Conservation (phyloP, 2,329 filamentous ascomycete genomes). For the Biscogniauxia sp. region DNA sequence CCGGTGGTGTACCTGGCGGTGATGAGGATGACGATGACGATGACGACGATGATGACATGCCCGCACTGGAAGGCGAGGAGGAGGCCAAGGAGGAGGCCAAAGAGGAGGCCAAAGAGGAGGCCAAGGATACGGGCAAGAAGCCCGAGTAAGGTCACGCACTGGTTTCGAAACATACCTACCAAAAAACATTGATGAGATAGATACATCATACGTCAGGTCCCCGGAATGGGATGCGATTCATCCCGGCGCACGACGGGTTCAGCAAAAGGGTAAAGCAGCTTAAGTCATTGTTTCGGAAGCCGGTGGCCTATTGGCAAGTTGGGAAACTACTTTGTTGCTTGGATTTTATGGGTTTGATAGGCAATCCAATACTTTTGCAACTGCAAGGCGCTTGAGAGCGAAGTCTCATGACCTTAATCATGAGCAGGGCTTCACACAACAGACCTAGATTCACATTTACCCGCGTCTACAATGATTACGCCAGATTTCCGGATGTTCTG, state of each 20-base stretch:
- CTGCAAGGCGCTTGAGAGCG: slow-evolving; percentile 8
- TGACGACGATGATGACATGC: slow-evolving; percentile 80
- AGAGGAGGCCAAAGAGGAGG: slow-evolving; percentile 28
- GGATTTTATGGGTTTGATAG: slow-evolving; percentile 18
- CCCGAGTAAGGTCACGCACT: slow-evolving; percentile 13
- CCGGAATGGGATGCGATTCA: slow-evolving; percentile 15
- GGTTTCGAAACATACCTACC: slow-evolving; percentile 9
- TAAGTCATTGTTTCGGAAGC: slow-evolving; percentile 22
- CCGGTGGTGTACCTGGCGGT: slow-evolving; percentile 39
- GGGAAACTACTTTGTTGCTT: slow-evolving; percentile 49
- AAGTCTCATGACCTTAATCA: not conserved
- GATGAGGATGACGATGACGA: slow-evolving; percentile 55
- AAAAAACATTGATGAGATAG: slow-evolving; percentile 10
- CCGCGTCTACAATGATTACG: not conserved
- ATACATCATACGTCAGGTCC: slow-evolving; percentile 21
- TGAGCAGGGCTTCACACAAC: not conserved
- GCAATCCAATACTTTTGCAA: slow-evolving; percentile 14
- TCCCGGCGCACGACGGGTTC: slow-evolving; percentile 15
- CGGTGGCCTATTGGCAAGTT: slow-evolving; percentile 20
- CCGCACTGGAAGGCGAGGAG: slow-evolving; percentile 68
- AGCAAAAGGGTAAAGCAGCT: slow-evolving; percentile 17
- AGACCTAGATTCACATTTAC: not conserved
- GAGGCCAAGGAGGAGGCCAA: slow-evolving; percentile 39
- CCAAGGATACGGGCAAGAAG: slow-evolving; percentile 23
- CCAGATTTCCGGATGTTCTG: slow-evolving; percentile 14